Conservation (phyloP, 352 stramenopile genomes). For the Globisporangium uncinulatum region DNA sequence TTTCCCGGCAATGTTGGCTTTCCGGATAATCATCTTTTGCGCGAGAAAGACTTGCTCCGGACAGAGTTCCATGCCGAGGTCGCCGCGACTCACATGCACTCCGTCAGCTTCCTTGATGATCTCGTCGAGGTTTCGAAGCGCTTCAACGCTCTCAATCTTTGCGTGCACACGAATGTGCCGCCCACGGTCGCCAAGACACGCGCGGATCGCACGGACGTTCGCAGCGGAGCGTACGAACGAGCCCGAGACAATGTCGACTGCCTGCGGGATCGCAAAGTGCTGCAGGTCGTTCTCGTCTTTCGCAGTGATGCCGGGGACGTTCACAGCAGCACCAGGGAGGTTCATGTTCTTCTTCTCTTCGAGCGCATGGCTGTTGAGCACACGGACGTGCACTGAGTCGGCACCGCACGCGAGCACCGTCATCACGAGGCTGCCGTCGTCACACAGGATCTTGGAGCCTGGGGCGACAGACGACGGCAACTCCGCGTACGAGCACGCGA, state of each 20-base stretch:
- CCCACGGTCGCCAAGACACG: slow-evolving; percentile 77
- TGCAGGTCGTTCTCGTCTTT: slow-evolving; percentile 93
- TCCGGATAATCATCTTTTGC: slow-evolving; percentile 99
- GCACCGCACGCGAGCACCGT: slow-evolving; percentile 79
- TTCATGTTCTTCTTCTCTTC: slow-evolving; percentile 98
- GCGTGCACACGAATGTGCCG: slow-evolving; percentile 94
- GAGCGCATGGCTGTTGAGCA: slow-evolving; percentile 86
- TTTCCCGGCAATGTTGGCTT: slow-evolving; percentile 95
- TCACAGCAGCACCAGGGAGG: slow-evolving; percentile 85
- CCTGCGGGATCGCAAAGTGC: slow-evolving; percentile 95
- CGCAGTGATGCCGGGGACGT: slow-evolving; percentile 92
- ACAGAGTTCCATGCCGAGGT: slow-evolving; percentile 98
- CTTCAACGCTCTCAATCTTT: slow-evolving; percentile 99
- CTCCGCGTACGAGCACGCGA: slow-evolving; percentile 94
- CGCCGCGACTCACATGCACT: slow-evolving; percentile 98
- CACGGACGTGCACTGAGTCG: slow-evolving; percentile 67
- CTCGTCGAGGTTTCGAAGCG: slow-evolving; percentile 94
- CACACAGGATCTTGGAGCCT: slow-evolving; percentile 93
- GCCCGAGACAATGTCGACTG: slow-evolving; percentile 97
- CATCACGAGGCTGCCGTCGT: slow-evolving; percentile 94
- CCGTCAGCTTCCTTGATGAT: slow-evolving; percentile 97
- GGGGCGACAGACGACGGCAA: slow-evolving; percentile 89
- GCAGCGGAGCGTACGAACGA: slow-evolving; percentile 98
- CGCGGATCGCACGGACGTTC: slow-evolving; percentile 91
- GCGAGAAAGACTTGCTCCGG: slow-evolving; percentile 98